Evolutionary conservation across 1,139 yeast species (phyloP).

Genomic region (Candida tropicalis): DNA sequence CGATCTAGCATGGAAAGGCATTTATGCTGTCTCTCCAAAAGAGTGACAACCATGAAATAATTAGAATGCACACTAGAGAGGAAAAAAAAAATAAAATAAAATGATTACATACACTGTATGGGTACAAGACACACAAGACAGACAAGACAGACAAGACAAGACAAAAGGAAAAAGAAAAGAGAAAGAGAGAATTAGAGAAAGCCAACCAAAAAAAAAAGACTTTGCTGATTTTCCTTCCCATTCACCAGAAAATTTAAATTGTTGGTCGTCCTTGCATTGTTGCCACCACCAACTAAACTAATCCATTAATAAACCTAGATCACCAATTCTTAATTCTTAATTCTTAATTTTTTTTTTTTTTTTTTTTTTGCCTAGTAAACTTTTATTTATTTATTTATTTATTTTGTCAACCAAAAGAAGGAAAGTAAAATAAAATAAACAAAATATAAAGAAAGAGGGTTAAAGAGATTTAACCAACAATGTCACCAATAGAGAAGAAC

Average conservation of each 20-base stretch:
- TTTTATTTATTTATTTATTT: too few species aligned
- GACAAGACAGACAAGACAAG: too few species aligned
- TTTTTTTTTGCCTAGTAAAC: neutral
- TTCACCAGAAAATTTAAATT: neutral
- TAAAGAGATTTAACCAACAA: constrained; percentile 1
- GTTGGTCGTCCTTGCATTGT: neutral
- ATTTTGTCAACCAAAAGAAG: neutral
- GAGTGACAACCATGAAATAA: too few species aligned
- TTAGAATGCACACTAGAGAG: too few species aligned
- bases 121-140: too few species aligned
- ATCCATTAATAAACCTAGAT: constrained; percentile 3
- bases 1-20: too few species aligned
- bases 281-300: constrained; percentile 4
- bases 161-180: neutral
- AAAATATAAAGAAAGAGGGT: neutral
- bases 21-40: too few species aligned
- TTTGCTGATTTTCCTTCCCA: too few species aligned
- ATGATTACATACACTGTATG: too few species aligned
- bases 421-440: neutral
- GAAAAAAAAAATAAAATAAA: neutral
- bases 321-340: neutral
- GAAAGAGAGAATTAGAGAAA: neutral
- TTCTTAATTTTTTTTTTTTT: neutral
- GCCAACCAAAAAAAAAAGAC: constrained; percentile 1
- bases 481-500: constrained; percentile 6